phyloP scores from a whole-genome alignment of 768 basidiomycete genomes.

The Leccinum sublutescens region DNA sequence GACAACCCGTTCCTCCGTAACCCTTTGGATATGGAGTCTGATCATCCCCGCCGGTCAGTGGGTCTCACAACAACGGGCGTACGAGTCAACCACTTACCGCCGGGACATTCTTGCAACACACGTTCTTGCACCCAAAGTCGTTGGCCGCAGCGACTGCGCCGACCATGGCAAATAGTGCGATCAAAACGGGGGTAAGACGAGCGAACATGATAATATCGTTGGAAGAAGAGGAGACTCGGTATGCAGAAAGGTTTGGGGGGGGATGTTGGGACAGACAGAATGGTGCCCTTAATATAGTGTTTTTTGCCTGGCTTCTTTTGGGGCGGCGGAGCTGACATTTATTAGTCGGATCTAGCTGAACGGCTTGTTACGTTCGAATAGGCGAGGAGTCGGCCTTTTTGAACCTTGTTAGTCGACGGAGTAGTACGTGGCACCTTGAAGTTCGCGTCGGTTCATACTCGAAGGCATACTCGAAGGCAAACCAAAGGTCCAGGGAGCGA shows the following conservation, averaged over 20 bases:
- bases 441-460: too few relatives aligned
- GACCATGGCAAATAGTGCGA: background rate
- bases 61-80: too few relatives aligned
- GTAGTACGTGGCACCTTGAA: too few relatives aligned
- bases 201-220: conserved; percentile 3
- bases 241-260: background rate
- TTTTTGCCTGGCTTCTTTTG: background rate
- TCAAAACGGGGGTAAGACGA: conserved; percentile 1
- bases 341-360: background rate
- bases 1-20: background rate
- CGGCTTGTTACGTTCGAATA: too few relatives aligned
- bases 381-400: too few relatives aligned
- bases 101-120: background rate
- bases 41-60: background rate
- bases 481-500: too few relatives aligned
- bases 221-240: background rate
- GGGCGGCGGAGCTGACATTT: background rate
- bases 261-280: background rate
- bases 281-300: background rate
- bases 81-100: background rate
- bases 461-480: too few relatives aligned
- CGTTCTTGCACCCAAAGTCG: background rate
- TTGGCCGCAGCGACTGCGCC: background rate
- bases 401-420: too few relatives aligned
- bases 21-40: background rate